These are phyloP conservation scores for Coemansia sp. DNA, from an alignment of 192 early-diverging fungal species.

Conservation along the genomic window DNA sequence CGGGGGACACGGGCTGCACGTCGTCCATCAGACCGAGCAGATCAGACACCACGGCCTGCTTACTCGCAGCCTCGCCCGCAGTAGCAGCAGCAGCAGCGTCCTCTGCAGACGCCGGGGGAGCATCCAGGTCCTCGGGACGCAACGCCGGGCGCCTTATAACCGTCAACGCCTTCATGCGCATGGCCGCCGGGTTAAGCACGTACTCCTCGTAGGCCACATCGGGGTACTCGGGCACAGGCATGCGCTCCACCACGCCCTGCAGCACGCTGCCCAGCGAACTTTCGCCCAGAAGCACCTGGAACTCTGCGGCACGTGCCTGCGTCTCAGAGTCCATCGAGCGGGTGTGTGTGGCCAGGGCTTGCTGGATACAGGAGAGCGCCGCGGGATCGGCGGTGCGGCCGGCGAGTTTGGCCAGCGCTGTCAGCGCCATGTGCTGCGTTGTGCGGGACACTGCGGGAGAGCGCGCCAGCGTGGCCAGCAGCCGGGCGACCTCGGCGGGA, in stretches of 20 bases:
- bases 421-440: conserved; percentile 82
- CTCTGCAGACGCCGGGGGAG: background rate
- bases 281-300: conserved; percentile 72
- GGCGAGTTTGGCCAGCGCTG: conserved; percentile 84
- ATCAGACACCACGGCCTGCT: conserved; percentile 42
- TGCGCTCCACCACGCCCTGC: conserved; percentile 85
- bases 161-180: conserved; percentile 48
- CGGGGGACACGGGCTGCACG: conserved; percentile 13
- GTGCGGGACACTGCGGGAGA: conserved; percentile 77
- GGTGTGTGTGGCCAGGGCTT: conserved; percentile 59
- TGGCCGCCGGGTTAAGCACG: conserved; percentile 51
- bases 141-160: conserved; percentile 23
- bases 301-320: conserved; percentile 95
- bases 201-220: conserved; percentile 49
- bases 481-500: conserved; percentile 68
- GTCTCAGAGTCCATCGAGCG: conserved; percentile 85
- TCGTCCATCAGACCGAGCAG: conserved; percentile 73
- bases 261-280: conserved; percentile 64
- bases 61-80: conserved; percentile 16
- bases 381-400: conserved; percentile 54
- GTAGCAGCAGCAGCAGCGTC: conserved; percentile 10
- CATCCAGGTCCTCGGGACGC: conserved; percentile 18
- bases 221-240: conserved; percentile 79
- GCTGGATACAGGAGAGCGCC: conserved; percentile 52
- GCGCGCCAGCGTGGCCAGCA: conserved; percentile 71